Evolutionary conservation across 2,329 filamentous ascomycete genomes (phyloP).

Genomic region (Elsinoe perseae): DNA sequence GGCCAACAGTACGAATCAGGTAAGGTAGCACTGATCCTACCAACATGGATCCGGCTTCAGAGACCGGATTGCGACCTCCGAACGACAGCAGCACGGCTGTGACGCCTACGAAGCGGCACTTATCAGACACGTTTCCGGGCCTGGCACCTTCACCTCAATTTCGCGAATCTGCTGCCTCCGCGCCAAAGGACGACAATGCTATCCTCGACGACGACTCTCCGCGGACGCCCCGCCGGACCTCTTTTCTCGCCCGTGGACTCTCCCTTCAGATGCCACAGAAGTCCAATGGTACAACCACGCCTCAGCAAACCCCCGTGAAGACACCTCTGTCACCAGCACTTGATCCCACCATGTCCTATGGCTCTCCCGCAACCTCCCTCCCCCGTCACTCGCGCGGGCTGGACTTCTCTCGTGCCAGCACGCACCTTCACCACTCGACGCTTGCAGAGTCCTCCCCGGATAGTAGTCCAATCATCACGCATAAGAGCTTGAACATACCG

Average conservation of each 20-base stretch:
- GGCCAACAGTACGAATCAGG: neutral
- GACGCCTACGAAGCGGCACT: constrained; percentile 9
- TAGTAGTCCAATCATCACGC: constrained; percentile 77
- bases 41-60: constrained; percentile 14
- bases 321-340: constrained; percentile 74
- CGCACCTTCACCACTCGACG: constrained; percentile 90
- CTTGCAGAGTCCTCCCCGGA: constrained; percentile 85
- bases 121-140: constrained; percentile 4
- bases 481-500: constrained; percentile 56
- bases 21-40: neutral
- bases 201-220: constrained; percentile 31
- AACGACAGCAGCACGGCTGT: constrained; percentile 5
- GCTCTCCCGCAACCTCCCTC: constrained; percentile 78
- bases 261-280: constrained; percentile 61
- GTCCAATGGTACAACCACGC: constrained; percentile 40
- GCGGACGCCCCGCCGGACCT: constrained; percentile 61
- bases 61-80: constrained; percentile 4
- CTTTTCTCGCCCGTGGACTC: constrained; percentile 55
- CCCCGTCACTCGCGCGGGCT: constrained; percentile 82
- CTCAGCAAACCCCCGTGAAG: constrained; percentile 43
- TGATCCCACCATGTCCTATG: constrained; percentile 76
- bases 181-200: constrained; percentile 38
- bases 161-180: constrained; percentile 31
- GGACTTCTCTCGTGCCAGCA: constrained; percentile 88
- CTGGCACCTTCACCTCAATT: constrained; percentile 42